Percentiles rank a stretch among this genome's conserved stretches.
These are phyloP conservation scores for Arthrobotrys megalospora DNA, from an alignment of 2,329 filamentous ascomycete species.

Conservation along the genomic window DNA sequence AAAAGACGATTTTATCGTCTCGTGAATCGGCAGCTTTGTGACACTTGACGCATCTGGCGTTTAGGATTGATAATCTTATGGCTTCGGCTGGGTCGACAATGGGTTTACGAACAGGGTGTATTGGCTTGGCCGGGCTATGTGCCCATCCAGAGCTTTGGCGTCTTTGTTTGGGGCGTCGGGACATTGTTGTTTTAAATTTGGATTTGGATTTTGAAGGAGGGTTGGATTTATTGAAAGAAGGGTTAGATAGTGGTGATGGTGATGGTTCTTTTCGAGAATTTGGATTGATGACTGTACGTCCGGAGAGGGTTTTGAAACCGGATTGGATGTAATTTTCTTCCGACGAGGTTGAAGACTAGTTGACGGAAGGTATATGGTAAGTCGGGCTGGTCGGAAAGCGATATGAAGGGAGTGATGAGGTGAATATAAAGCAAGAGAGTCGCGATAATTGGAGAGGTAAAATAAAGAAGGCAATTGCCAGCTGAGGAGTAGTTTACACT, in stretches of 20 bases:
- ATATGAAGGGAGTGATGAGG: neutral
- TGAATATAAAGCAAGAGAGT: neutral
- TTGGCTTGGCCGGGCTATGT: no score
- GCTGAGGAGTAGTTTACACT: neutral
- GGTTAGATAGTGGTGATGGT: neutral
- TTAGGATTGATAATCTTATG: slow-evolving; percentile 67
- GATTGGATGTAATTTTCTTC: slow-evolving; percentile 50
- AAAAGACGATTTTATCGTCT: slow-evolving; percentile 88
- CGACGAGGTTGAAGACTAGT: slow-evolving; percentile 40
- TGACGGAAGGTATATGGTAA: neutral
- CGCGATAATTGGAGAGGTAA: neutral
- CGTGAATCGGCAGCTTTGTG: slow-evolving; percentile 78
- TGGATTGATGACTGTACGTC: slow-evolving; percentile 41
- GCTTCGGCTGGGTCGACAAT: slow-evolving; percentile 60
- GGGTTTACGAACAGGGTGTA: no score
- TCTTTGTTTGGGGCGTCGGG: neutral
- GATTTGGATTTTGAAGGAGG: neutral
- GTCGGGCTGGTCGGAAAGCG: neutral
- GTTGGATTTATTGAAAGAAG: neutral
- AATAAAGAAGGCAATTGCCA: neutral
- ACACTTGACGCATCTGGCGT: slow-evolving; percentile 80
- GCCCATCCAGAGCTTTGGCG: neutral
- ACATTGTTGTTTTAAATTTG: neutral
- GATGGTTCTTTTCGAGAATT: slow-evolving; percentile 63
- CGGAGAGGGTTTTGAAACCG: slow-evolving; percentile 50